Conservation (phyloP, 176 grass and related monocot species). For the Eremochloa ophiuroides region DNA sequence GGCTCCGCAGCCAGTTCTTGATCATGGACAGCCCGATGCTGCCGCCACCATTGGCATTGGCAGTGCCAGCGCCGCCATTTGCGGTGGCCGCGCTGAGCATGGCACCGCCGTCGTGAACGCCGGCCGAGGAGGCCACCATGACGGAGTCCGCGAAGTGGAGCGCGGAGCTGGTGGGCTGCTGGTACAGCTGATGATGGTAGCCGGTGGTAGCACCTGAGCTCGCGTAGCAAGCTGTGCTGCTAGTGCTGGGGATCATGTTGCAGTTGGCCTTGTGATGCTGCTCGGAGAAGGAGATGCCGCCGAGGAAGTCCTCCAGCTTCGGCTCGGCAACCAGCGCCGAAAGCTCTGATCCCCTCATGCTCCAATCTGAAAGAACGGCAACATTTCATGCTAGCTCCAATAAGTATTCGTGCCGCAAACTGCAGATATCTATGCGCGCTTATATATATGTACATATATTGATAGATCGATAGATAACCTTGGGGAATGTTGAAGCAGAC, state of each 20-base stretch:
- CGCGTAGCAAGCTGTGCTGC: slow-evolving; percentile 21
- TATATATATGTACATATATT: background rate
- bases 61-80: background rate
- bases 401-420: background rate
- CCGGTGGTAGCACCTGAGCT: slow-evolving; percentile 36
- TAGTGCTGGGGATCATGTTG: slow-evolving; percentile 35
- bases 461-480: slow-evolving; percentile 20
- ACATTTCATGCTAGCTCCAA: slow-evolving; percentile 4
- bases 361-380: slow-evolving; percentile 56
- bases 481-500: slow-evolving; percentile 62
- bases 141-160: slow-evolving; percentile 53
- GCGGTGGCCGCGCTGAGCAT: slow-evolving; percentile 15
- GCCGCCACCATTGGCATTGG: slow-evolving; percentile 4
- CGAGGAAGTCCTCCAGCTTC: slow-evolving; percentile 97
- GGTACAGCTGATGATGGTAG: slow-evolving; percentile 43
- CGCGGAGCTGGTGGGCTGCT: slow-evolving; percentile 31
- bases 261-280: slow-evolving; percentile 44
- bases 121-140: slow-evolving; percentile 34
- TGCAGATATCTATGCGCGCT: background rate
- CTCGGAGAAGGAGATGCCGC: slow-evolving; percentile 70
- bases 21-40: slow-evolving; percentile 81
- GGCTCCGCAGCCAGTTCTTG: slow-evolving; percentile 88
- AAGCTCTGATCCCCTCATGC: slow-evolving; percentile 91
- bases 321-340: slow-evolving; percentile 75
- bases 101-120: slow-evolving; percentile 4